These are phyloP conservation scores for Fusarium marasasianum DNA, from an alignment of 2,329 filamentous ascomycete genomes.

Conservation along the genomic window DNA sequence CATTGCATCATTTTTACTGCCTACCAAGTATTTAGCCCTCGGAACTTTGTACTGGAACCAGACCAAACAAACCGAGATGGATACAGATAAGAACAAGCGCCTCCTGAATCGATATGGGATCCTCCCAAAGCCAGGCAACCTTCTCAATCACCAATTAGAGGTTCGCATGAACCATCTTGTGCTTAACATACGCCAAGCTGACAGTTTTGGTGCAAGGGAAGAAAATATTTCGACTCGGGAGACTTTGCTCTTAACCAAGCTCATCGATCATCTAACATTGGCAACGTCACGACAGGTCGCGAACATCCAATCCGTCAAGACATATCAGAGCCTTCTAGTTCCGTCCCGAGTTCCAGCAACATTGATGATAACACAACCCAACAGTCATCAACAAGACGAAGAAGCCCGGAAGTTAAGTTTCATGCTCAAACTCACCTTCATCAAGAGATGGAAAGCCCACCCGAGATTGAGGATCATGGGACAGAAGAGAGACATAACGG, in stretches of 20 bases:
- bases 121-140: slow-evolving; percentile 12
- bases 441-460: background rate
- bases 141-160: slow-evolving; percentile 32
- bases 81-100: background rate
- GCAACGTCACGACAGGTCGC: slow-evolving; percentile 20
- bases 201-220: background rate
- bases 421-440: background rate
- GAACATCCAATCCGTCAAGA: slow-evolving; percentile 24
- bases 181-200: background rate
- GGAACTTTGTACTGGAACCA: background rate
- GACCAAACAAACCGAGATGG: background rate
- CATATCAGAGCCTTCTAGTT: slow-evolving; percentile 19
- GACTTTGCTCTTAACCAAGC: slow-evolving; percentile 35
- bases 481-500: background rate
- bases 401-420: background rate
- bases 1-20: no score
- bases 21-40: no score
- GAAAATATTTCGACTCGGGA: slow-evolving; percentile 35
- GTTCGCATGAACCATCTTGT: background rate
- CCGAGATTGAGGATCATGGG: background rate
- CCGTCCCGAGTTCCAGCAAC: slow-evolving; percentile 31
- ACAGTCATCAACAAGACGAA: background rate
- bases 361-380: background rate
- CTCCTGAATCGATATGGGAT: slow-evolving; percentile 8
- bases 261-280: slow-evolving; percentile 25